Percentiles rank a stretch among this genome's conserved stretches.
Evolutionary conservation across 352 stramenopile species (phyloP).

Genomic region (Phytophthora pistaciae): DNA sequence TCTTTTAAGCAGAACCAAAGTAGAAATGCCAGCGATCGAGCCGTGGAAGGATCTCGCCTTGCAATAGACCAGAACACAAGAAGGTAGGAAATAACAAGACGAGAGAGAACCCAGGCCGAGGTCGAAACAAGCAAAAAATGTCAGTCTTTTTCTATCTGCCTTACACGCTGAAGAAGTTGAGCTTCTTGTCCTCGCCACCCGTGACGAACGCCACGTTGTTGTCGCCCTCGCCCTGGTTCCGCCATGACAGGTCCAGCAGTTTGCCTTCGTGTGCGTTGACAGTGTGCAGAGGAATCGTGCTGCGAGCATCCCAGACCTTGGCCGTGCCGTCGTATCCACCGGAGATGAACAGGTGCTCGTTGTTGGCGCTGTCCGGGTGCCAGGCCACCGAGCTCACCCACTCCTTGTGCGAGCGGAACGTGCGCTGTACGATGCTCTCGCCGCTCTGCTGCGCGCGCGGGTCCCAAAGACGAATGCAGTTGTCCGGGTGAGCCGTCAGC

Average conservation of each 20-base stretch:
- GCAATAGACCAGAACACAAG: constrained; percentile 25
- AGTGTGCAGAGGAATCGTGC: constrained; percentile 81
- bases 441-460: constrained; percentile 71
- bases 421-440: constrained; percentile 80
- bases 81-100: constrained; percentile 9
- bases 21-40: constrained; percentile 21
- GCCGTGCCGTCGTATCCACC: constrained; percentile 80
- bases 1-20: constrained; percentile 19
- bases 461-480: constrained; percentile 87
- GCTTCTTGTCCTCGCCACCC: constrained; percentile 87
- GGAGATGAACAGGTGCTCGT: constrained; percentile 77
- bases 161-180: constrained; percentile 90
- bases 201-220: constrained; percentile 67
- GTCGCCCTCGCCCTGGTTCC: constrained; percentile 33
- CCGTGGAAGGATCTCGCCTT: constrained; percentile 8
- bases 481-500: constrained; percentile 82
- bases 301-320: constrained; percentile 87
- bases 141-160: constrained; percentile 38
- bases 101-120: constrained; percentile 13
- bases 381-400: constrained; percentile 85
- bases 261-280: constrained; percentile 82
- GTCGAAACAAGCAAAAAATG: constrained; percentile 34
- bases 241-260: constrained; percentile 72
- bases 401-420: constrained; percentile 86
- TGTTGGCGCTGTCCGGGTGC: constrained; percentile 56